These are phyloP conservation scores for Lactarius psammicola DNA, from an alignment of 768 basidiomycete species.

Conservation along the genomic window DNA sequence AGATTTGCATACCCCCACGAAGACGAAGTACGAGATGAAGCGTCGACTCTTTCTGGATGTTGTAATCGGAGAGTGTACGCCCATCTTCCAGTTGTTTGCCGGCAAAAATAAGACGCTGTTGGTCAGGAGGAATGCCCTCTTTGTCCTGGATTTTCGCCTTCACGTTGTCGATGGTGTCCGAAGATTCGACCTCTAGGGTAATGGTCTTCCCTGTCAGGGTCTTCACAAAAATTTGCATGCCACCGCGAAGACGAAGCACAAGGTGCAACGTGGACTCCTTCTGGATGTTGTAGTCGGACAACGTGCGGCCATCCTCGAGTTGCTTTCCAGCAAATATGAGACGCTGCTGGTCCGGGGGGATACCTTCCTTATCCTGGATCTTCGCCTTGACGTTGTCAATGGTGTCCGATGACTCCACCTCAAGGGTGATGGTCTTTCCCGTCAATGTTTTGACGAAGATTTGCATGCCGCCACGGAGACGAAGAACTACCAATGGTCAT, in stretches of 20 bases:
- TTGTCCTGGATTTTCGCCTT: constrained; percentile 94
- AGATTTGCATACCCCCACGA: constrained; percentile 90
- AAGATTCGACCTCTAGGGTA: constrained; percentile 86
- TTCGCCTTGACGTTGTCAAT: constrained; percentile 80
- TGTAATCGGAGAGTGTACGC: constrained; percentile 86
- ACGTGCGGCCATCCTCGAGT: constrained; percentile 89
- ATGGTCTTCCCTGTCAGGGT: constrained; percentile 88
- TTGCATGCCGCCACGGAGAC: constrained; percentile 58
- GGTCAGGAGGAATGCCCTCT: constrained; percentile 85
- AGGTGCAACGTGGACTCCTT: constrained; percentile 92
- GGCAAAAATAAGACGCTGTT: constrained; percentile 88
- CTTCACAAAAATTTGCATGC: constrained; percentile 85
- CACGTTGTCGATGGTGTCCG: constrained; percentile 85
- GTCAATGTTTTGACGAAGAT: constrained; percentile 88
- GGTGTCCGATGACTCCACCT: constrained; percentile 76
- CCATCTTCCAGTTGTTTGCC: constrained; percentile 93
- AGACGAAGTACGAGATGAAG: constrained; percentile 81
- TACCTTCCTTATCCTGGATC: constrained; percentile 85
- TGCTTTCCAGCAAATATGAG: constrained; percentile 97
- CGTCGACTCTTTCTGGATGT: constrained; percentile 88
- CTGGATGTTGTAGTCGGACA: constrained; percentile 91
- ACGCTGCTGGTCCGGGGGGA: constrained; percentile 89
- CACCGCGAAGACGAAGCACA: constrained; percentile 88
- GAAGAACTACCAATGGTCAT: constrained; percentile 47
- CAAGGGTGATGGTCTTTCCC: constrained; percentile 88